Conservation (phyloP, 768 basidiomycete species). For the Heimioporus sp. region DNA sequence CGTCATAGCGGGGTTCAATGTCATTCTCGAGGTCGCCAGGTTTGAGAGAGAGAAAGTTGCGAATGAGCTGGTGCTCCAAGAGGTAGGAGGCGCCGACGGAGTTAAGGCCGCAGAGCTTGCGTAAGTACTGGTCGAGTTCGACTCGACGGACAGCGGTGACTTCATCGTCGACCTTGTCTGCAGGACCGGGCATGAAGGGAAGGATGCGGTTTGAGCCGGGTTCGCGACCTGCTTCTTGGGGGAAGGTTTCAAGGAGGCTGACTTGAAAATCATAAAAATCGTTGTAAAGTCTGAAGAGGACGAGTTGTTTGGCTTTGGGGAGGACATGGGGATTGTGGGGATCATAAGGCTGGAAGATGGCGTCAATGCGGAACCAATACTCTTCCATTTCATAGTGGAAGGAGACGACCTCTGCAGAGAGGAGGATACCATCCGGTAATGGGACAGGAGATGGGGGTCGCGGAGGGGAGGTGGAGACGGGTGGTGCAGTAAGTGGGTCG, state of each 20-base stretch:
- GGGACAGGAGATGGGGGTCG: slow-evolving; percentile 43
- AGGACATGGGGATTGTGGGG: slow-evolving; percentile 52
- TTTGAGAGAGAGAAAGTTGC: slow-evolving; percentile 80
- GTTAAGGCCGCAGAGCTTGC: slow-evolving; percentile 72
- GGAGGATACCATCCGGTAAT: slow-evolving; percentile 81
- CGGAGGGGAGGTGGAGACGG: slow-evolving; percentile 13
- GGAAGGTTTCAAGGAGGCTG: slow-evolving; percentile 79
- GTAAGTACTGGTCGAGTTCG: slow-evolving; percentile 89
- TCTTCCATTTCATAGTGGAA: slow-evolving; percentile 96
- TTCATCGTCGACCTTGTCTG: slow-evolving; percentile 76
- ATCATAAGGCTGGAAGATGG: slow-evolving; percentile 81
- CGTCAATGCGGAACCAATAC: slow-evolving; percentile 97
- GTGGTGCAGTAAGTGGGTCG: slow-evolving; percentile 14
- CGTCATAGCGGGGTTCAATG: slow-evolving; percentile 54
- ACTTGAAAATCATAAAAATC: slow-evolving; percentile 99
- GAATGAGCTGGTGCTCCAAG: slow-evolving; percentile 74
- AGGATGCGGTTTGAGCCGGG: slow-evolving; percentile 69
- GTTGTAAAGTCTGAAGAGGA: slow-evolving; percentile 93
- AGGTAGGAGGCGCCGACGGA: slow-evolving; percentile 70
- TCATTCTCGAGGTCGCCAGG: slow-evolving; percentile 82
- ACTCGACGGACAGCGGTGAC: slow-evolving; percentile 76
- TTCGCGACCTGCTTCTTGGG: slow-evolving; percentile 85
- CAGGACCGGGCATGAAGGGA: slow-evolving; percentile 97
- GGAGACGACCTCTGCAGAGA: slow-evolving; percentile 88
- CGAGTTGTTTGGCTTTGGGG: slow-evolving; percentile 72